Percentiles rank a stretch among this genome's conserved stretches.
phyloP scores from a whole-genome alignment of 148 eudicot genomes.

The Amaranthus palmeri region DNA sequence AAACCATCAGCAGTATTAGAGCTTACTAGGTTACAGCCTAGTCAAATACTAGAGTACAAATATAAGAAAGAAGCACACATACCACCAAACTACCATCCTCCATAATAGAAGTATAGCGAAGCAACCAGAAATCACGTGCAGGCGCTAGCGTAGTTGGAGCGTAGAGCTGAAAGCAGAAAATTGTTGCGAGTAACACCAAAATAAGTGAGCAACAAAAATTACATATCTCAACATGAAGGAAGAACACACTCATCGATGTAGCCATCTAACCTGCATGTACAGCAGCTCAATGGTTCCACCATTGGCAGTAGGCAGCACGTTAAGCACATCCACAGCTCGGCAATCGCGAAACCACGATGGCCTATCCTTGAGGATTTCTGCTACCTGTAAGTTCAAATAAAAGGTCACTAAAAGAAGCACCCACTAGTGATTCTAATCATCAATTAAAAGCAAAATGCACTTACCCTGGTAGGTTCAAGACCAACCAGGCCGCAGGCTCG shows the following conservation, averaged over 20 bases:
- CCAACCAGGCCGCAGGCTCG: slow-evolving; percentile 99
- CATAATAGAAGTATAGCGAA: slow-evolving; percentile 88
- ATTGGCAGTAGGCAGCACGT: slow-evolving; percentile 95
- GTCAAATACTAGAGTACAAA: background rate
- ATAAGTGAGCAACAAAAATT: background rate
- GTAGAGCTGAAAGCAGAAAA: slow-evolving; percentile 54
- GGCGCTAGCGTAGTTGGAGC: slow-evolving; percentile 97
- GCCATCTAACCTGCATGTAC: slow-evolving; percentile 76
- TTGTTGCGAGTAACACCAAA: background rate
- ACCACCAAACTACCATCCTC: slow-evolving; percentile 99
- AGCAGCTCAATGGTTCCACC: slow-evolving; percentile 99
- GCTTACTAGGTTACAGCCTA: no score
- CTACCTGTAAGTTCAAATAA: slow-evolving; percentile 48
- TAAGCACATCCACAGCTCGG: slow-evolving; percentile 95
- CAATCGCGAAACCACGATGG: slow-evolving; percentile 98
- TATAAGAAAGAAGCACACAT: slow-evolving; percentile 15
- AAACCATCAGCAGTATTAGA: background rate
- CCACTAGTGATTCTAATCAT: background rate
- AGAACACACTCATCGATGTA: background rate
- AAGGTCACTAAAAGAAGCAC: background rate
- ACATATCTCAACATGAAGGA: background rate
- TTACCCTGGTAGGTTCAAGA: slow-evolving; percentile 96
- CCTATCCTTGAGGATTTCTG: slow-evolving; percentile 98
- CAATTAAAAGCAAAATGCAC: slow-evolving; percentile 11
- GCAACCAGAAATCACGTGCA: slow-evolving; percentile 94